Conservation (phyloP, 352 stramenopile species). For the Phytopythium mirpurense region DNA sequence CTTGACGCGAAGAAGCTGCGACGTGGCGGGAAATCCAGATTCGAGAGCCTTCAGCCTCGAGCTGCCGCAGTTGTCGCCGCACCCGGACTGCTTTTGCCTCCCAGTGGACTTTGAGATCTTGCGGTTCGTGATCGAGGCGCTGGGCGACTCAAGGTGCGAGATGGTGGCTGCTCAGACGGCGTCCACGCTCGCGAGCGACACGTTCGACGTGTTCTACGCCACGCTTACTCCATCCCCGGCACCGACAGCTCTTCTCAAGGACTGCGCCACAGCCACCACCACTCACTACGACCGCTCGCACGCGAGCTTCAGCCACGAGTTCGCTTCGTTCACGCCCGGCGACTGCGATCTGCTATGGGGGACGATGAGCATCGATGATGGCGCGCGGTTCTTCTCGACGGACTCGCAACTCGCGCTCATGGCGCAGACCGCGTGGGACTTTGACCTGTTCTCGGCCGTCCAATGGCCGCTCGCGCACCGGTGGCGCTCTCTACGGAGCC, state of each 20-base stretch:
- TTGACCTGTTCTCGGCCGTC: slow-evolving; percentile 62
- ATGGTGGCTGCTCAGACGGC: slow-evolving; percentile 13
- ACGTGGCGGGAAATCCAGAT: neutral
- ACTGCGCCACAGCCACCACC: neutral
- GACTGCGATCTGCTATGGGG: slow-evolving; percentile 79
- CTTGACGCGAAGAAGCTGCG: slow-evolving; percentile 15
- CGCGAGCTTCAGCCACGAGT: slow-evolving; percentile 30
- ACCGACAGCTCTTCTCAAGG: slow-evolving; percentile 7
- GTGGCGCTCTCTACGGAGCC: neutral
- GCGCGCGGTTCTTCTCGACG: slow-evolving; percentile 33
- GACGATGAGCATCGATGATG: slow-evolving; percentile 56
- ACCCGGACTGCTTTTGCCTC: slow-evolving; percentile 79
- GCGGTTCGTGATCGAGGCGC: slow-evolving; percentile 28
- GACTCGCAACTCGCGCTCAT: slow-evolving; percentile 46
- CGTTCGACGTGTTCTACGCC: slow-evolving; percentile 65
- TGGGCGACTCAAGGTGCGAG: slow-evolving; percentile 4
- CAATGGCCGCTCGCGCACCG: slow-evolving; percentile 50
- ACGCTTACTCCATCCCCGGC: neutral
- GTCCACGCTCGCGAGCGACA: slow-evolving; percentile 49
- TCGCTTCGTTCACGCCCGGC: slow-evolving; percentile 51
- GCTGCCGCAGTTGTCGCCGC: slow-evolving; percentile 69
- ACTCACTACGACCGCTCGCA: neutral
- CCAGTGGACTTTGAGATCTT: slow-evolving; percentile 75
- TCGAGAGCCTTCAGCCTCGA: slow-evolving; percentile 17
- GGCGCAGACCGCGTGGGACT: slow-evolving; percentile 62